These are phyloP conservation scores for Vigna nakashimae DNA, from an alignment of 306 rosid species.

Conservation along the genomic window DNA sequence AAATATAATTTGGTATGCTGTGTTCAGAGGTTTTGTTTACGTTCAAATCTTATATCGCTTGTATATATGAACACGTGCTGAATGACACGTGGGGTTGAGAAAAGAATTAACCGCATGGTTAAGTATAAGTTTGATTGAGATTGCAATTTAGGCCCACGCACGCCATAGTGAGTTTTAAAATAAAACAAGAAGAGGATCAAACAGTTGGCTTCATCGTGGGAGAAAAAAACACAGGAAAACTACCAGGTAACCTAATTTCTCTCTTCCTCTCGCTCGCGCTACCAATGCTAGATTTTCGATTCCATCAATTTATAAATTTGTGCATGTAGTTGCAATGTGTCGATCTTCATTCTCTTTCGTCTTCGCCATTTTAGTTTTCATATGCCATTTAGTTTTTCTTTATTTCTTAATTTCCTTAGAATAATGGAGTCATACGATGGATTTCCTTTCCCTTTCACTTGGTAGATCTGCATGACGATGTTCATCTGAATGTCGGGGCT, in stretches of 20 bases:
- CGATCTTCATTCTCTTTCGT: slow-evolving; percentile 20
- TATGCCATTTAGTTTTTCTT: not conserved
- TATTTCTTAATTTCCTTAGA: not conserved
- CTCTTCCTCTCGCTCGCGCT: not conserved
- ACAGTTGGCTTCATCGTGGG: not conserved
- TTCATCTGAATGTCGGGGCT: not conserved
- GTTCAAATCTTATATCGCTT: too few relatives aligned
- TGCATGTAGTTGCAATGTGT: not conserved
- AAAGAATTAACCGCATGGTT: not conserved
- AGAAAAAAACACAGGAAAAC: slow-evolving; percentile 26
- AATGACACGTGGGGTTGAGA: not conserved
- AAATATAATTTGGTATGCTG: too few relatives aligned
- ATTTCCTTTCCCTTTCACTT: slow-evolving; percentile 12
- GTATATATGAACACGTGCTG: too few relatives aligned
- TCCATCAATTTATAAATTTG: not conserved
- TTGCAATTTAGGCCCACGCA: slow-evolving; percentile 21
- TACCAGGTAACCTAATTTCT: slow-evolving; percentile 27
- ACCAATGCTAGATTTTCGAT: not conserved
- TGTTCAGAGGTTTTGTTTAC: too few relatives aligned
- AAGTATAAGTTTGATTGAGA: not conserved
- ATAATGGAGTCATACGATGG: not conserved
- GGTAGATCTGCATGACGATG: slow-evolving; percentile 10
- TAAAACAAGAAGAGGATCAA: not conserved
- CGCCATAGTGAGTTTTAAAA: not conserved
- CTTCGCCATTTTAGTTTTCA: not conserved